phyloP scores from a whole-genome alignment of 768 basidiomycete genomes.

The Cystoderma amianthinum region DNA sequence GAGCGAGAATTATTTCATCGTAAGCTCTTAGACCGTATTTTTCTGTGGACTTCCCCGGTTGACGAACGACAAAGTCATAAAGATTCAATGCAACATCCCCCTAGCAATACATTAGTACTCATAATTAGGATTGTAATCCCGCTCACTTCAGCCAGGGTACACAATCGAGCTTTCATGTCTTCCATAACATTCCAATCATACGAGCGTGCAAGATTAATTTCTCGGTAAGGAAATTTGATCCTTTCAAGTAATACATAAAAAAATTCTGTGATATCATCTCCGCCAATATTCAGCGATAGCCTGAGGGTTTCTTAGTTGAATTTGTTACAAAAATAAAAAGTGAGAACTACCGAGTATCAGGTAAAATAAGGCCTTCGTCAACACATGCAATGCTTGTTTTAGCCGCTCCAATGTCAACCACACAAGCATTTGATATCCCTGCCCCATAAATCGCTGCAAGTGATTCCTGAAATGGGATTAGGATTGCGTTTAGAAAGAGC shows the following conservation, averaged over 20 bases:
- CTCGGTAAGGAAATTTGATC: constrained; percentile 84
- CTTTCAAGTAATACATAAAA: constrained; percentile 71
- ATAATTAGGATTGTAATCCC: constrained; percentile 14
- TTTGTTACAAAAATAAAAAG: constrained; percentile 1
- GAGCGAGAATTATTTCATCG: constrained; percentile 92
- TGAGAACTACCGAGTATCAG: constrained; percentile 78
- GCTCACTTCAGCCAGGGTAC: constrained; percentile 90
- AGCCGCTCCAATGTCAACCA: constrained; percentile 89
- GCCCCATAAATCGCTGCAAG: constrained; percentile 93
- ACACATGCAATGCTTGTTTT: constrained; percentile 86
- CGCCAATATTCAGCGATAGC: constrained; percentile 81
- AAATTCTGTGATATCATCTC: constrained; percentile 93
- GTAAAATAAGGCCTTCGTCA: constrained; percentile 84
- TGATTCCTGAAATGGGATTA: constrained; percentile 49
- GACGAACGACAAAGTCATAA: constrained; percentile 84
- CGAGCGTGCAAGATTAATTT: constrained; percentile 65
- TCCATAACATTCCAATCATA: constrained; percentile 93
- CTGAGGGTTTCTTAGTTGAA: constrained; percentile 27
- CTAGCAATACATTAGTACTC: constrained; percentile 29
- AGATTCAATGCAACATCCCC: constrained; percentile 84
- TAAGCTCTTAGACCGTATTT: constrained; percentile 90
- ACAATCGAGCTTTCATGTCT: constrained; percentile 79
- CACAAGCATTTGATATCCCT: constrained; percentile 90
- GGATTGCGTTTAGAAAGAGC: neutral
- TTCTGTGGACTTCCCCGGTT: constrained; percentile 67